Evolutionary conservation across 805 yeast genomes (phyloP).

Genomic region (Yarrowia hollandica): DNA sequence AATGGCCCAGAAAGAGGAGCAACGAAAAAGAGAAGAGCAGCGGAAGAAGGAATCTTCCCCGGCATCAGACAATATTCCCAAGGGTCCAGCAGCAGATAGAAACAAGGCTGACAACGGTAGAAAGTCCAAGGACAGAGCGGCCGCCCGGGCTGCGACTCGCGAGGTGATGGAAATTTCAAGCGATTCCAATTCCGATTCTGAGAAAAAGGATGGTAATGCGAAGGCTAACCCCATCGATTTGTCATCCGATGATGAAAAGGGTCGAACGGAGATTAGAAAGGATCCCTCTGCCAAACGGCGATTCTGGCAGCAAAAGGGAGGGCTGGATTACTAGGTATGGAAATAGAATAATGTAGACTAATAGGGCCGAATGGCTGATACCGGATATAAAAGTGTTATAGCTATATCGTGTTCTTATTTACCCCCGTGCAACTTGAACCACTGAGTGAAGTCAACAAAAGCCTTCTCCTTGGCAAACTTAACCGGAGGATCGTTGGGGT

Average conservation of each 20-base stretch:
- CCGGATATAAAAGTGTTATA: too few relatives aligned
- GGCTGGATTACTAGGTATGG: constrained; percentile 9
- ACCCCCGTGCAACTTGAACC: constrained; percentile 33
- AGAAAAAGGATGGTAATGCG: neutral
- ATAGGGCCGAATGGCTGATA: too few relatives aligned
- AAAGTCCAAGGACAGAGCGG: constrained; percentile 38
- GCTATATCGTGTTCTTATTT: neutral
- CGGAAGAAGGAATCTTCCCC: neutral
- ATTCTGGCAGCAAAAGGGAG: constrained; percentile 25
- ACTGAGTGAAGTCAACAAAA: constrained; percentile 39
- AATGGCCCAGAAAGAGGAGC: neutral
- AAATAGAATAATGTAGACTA: constrained; percentile 8
- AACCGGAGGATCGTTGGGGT: constrained; percentile 52
- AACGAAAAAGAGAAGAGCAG: neutral
- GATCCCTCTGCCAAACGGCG: constrained; percentile 7
- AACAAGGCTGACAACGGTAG: neutral
- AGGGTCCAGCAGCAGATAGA: constrained; percentile 16
- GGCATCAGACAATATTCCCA: neutral
- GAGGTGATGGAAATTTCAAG: constrained; percentile 24
- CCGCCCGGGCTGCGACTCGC: constrained; percentile 9
- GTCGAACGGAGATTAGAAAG: constrained; percentile 7
- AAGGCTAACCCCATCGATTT: constrained; percentile 1
- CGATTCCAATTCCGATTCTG: neutral
- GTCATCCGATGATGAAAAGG: constrained; percentile 8
- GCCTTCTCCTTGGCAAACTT: constrained; percentile 69